A percentile compares a stretch with the other conserved stretches of the same genome.
Conservation (phyloP, 306 rosid species). For the Heteromeles arbutifolia region DNA sequence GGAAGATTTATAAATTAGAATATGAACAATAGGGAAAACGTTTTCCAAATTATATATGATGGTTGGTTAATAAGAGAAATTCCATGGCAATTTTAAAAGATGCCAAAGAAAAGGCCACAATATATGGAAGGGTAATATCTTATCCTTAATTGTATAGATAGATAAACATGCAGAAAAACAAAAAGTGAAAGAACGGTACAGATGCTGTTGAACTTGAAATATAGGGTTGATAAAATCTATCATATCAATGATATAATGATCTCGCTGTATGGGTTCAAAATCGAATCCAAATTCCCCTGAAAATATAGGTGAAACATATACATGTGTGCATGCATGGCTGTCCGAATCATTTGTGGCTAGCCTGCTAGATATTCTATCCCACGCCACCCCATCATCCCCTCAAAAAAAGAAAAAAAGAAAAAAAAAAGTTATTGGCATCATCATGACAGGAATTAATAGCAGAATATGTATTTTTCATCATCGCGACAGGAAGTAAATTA, state of each 20-base stretch:
- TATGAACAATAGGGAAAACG: too few species aligned
- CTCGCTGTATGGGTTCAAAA: not conserved
- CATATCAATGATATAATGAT: not conserved
- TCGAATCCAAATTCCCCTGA: not conserved
- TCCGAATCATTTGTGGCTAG: not conserved
- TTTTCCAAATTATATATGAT: too few species aligned
- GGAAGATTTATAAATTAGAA: too few species aligned
- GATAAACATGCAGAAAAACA: not conserved
- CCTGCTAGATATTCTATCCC: not conserved
- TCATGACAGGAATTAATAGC: not conserved
- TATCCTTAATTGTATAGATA: too few species aligned
- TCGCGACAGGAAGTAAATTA: too few species aligned
- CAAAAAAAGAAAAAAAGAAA: too few species aligned
- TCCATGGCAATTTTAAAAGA: too few species aligned
- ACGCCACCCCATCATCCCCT: too few species aligned
- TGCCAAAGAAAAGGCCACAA: not conserved
- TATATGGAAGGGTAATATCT: too few species aligned
- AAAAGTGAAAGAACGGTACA: not conserved
- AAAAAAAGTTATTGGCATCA: not conserved
- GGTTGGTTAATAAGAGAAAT: too few species aligned
- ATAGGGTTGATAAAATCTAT: not conserved
- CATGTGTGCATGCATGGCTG: not conserved
- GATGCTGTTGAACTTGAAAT: not conserved
- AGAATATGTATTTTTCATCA: not conserved
- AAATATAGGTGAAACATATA: not conserved